Base-by-base conservation (phyloP, 2,329 filamentous ascomycete species). In the Cercospora nicotianae region DNA sequence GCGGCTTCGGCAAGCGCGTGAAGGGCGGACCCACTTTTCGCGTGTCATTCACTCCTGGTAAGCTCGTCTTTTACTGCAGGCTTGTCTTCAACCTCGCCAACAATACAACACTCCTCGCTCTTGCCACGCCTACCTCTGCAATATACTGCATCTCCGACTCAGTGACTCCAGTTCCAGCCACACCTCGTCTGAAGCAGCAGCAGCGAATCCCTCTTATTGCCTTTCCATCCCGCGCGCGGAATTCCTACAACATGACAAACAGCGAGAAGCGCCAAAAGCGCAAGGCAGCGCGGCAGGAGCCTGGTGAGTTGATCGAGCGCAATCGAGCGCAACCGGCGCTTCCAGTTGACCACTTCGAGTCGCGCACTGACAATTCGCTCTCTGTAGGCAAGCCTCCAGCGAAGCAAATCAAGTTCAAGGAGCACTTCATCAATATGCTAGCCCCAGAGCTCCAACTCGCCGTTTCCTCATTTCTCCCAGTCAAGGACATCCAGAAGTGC, bases 401-500 rank as follows among this genome's bases (percentile, higher is more conserved):
- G 5, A 57, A 57, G 28, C 26, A 57, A 16, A 10, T 18, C 23
- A 57, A 57, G 9, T 57, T 30, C 26, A 57, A 20, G 5, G 26
- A 26, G 26, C 26, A 16, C 12, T 57, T 31, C 48, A 57, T 64
- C 30, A 42, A 57, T 0, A 36, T 20, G 28, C 30, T 64, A 5
- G 61, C 58, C 9, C 58, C 58, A 26, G 64, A 66, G 26, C 28
- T 61, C 3, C 64, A 62, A 7, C 64, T 62, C 45, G 55, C 30
- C 13, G 23, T 66, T n/a, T 30, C 62, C 13, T 51, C 64, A 13
- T 20, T 31, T 9, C 39, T 66, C 16, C 23, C 59, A 8, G 23
- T 39, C 33, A 30, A 23, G 23, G 33, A 63, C 9, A 58, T 66
- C 16, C 64, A 66, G 33, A 59, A 59, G 18, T 66, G 64, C 20